Evolutionary conservation across 139 green algal species (phyloP).

Genomic region (Coelastrella sp.): DNA sequence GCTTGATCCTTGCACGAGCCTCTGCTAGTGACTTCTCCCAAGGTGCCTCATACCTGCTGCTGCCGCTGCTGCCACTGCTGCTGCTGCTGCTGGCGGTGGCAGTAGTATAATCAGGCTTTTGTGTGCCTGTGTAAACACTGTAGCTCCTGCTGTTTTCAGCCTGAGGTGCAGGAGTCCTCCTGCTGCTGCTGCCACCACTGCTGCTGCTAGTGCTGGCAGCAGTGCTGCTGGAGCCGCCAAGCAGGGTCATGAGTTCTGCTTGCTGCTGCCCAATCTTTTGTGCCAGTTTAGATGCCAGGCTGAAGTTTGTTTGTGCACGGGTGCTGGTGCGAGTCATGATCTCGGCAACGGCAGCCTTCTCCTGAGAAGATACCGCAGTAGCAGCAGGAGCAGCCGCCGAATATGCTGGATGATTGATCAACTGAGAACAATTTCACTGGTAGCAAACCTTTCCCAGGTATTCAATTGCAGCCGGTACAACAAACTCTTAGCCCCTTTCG

Average conservation of each 20-base stretch:
- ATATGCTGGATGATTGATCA: too few relatives aligned
- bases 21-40: conserved; percentile 49
- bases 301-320: conserved; percentile 51
- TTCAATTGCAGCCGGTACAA: background rate
- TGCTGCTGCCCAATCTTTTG: conserved; percentile 49
- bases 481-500: background rate
- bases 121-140: background rate
- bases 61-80: conserved; percentile 41
- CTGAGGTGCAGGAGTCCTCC: background rate
- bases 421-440: too few relatives aligned
- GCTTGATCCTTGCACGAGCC: conserved; percentile 31
- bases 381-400: background rate
- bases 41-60: conserved; percentile 26
- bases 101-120: background rate
- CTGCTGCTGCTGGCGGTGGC: conserved; percentile 26
- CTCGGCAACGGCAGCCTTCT: conserved; percentile 44
- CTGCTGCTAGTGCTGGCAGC: conserved; percentile 12
- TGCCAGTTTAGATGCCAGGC: conserved; percentile 47
- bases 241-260: conserved; percentile 31
- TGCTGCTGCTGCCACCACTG: conserved; percentile 25
- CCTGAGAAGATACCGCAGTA: background rate
- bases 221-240: background rate
- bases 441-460: background rate
- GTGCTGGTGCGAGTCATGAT: conserved; percentile 50
- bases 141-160: background rate